A percentile compares a stretch with the other conserved stretches of the same genome.
Conservation (phyloP, 495 filamentous ascomycete species). For the Sphaerosporella brunnea region DNA sequence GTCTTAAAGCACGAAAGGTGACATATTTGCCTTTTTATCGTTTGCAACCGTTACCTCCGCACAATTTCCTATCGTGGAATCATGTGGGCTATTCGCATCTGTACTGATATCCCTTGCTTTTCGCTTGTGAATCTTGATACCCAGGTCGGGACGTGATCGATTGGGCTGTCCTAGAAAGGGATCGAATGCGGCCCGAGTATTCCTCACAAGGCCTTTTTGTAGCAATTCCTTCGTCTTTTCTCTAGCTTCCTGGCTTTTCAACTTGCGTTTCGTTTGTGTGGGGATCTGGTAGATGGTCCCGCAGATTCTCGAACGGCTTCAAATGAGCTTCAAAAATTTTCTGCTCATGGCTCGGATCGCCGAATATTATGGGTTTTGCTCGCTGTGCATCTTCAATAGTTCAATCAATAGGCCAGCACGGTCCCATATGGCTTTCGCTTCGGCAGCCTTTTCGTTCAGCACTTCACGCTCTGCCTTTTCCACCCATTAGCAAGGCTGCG, state of each 20-base stretch:
- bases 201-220: constrained; percentile 51
- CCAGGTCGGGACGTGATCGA: constrained; percentile 28
- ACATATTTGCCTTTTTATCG: no score
- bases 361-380: constrained; percentile 67
- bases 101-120: constrained; percentile 27
- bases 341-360: constrained; percentile 27
- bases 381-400: constrained; percentile 53
- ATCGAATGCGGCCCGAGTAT: constrained; percentile 63
- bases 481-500: constrained; percentile 1
- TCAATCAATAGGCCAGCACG: constrained; percentile 66
- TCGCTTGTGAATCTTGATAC: constrained; percentile 33
- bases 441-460: constrained; percentile 41
- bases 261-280: constrained; percentile 25
- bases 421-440: constrained; percentile 52
- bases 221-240: constrained; percentile 36
- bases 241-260: constrained; percentile 34
- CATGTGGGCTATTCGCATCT: not conserved
- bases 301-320: constrained; percentile 39
- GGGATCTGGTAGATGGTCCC: no score
- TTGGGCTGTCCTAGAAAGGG: constrained; percentile 48
- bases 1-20: no score
- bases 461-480: constrained; percentile 39
- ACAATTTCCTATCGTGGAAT: no score
- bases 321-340: constrained; percentile 33
- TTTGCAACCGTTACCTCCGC: no score